Conservation (phyloP, 1,139 yeast species). For the Pneumocystis oryctolagi region DNA sequence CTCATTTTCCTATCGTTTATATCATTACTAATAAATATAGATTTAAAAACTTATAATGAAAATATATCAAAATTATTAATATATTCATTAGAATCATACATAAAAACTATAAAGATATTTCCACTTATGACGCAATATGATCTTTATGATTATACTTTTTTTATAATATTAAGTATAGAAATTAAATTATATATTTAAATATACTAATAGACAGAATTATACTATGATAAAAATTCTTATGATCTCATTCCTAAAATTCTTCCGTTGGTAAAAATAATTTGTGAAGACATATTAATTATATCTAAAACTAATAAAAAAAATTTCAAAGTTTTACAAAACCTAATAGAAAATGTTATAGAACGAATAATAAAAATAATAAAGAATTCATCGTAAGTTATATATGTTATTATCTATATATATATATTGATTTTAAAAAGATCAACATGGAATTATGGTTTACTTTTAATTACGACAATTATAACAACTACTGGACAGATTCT, state of each 20-base stretch:
- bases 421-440: not conserved
- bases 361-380: not conserved
- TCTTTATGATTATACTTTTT: constrained; percentile 26
- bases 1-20: constrained; percentile 19
- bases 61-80: constrained; percentile 34
- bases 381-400: not conserved
- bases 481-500: not conserved
- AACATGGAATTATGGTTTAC: not conserved
- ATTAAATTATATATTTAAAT: not conserved
- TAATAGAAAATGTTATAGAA: not conserved
- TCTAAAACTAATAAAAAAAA: not conserved
- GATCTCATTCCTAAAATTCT: not conserved
- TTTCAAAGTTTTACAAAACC: not conserved
- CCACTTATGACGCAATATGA: constrained; percentile 58
- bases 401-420: not conserved
- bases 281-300: not conserved
- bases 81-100: constrained; percentile 28
- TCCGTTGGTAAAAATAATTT: not conserved
- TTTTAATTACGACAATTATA: not conserved
- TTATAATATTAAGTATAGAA: not conserved
- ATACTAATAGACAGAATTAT: not conserved
- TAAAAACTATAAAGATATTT: constrained; percentile 46
- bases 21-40: constrained; percentile 40
- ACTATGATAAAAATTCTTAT: not conserved
- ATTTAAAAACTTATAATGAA: constrained; percentile 34